These are phyloP conservation scores for Malassezia slooffiae DNA, from an alignment of 1,284 basidiomycete species.

Conservation along the genomic window DNA sequence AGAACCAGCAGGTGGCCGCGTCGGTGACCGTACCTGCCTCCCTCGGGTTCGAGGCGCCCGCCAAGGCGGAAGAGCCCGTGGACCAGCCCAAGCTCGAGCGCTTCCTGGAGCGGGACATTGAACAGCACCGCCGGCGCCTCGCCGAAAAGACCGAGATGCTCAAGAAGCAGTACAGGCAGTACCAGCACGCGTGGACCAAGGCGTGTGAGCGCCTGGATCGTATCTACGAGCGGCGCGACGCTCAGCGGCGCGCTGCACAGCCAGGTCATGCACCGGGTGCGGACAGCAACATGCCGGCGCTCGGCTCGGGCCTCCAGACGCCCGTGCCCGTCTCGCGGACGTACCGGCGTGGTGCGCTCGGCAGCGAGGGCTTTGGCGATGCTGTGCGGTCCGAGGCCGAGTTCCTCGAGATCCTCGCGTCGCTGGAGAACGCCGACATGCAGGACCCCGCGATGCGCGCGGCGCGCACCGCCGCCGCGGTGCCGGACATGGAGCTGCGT, in stretches of 20 bases:
- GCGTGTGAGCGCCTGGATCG: slow-evolving; percentile 36
- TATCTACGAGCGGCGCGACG: slow-evolving; percentile 26
- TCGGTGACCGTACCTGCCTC: not conserved
- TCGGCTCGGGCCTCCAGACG: slow-evolving; percentile 1
- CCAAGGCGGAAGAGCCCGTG: not conserved
- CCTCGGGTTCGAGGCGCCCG: not conserved
- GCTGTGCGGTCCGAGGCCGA: slow-evolving; percentile 87
- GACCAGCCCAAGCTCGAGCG: no score
- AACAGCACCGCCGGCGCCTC: no score
- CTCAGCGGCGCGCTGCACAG: slow-evolving; percentile 12
- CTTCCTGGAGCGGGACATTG: no score
- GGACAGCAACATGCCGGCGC: not conserved
- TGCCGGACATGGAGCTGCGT: slow-evolving; percentile 79
- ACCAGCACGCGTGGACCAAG: slow-evolving; percentile 36
- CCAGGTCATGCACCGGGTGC: slow-evolving; percentile 15
- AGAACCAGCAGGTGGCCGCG: not conserved
- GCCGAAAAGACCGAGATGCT: slow-evolving; percentile 25
- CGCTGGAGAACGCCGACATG: slow-evolving; percentile 77
- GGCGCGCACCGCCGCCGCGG: slow-evolving; percentile 70
- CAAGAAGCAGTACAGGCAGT: slow-evolving; percentile 27
- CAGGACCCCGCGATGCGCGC: slow-evolving; percentile 82
- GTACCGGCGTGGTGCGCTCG: slow-evolving; percentile 13
- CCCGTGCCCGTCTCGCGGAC: slow-evolving; percentile 3
- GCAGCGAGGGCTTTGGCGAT: slow-evolving; percentile 57
- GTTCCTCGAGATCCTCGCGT: slow-evolving; percentile 91